phyloP scores from a whole-genome alignment of 805 yeast genomes.

The Pichia sporocuriosa region DNA sequence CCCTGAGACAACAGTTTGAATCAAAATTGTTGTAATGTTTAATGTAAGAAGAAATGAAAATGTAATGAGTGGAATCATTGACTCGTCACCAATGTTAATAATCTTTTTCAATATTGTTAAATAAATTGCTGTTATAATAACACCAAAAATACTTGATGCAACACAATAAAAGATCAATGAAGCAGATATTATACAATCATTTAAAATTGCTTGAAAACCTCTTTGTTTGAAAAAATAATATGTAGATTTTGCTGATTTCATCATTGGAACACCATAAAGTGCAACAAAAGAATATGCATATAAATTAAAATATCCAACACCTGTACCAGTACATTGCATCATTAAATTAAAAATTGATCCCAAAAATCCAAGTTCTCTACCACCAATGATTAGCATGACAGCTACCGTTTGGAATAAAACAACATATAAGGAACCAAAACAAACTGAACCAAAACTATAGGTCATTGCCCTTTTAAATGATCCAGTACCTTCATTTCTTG shows the following conservation, averaged over 20 bases:
- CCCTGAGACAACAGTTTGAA: constrained; percentile 71
- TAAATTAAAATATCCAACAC: constrained; percentile 48
- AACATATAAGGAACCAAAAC: constrained; percentile 73
- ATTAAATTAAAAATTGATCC: constrained; percentile 4
- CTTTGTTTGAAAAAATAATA: constrained; percentile 65
- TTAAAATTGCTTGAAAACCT: constrained; percentile 77
- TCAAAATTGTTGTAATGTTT: constrained; percentile 63
- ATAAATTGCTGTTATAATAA: constrained; percentile 55
- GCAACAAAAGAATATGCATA: constrained; percentile 86
- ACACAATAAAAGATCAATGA: constrained; percentile 66
- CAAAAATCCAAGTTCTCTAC: constrained; percentile 6
- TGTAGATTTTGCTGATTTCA: constrained; percentile 70
- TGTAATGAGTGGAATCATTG: constrained; percentile 30
- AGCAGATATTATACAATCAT: constrained; percentile 73
- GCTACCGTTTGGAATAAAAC: constrained; percentile 66
- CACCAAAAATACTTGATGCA: constrained; percentile 45
- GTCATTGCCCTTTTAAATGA: constrained; percentile 74
- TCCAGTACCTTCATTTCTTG: constrained; percentile 71
- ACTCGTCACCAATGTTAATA: constrained; percentile 53
- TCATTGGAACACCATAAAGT: constrained; percentile 73
- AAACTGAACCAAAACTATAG: constrained; percentile 81
- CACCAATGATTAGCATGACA: background rate
- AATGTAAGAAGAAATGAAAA: constrained; percentile 52
- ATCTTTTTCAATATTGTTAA: constrained; percentile 61
- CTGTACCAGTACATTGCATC: constrained; percentile 1